Percentiles rank a stretch among this genome's conserved stretches.
Evolutionary conservation across 495 filamentous ascomycete species (phyloP).

Genomic region (Venustampulla echinocandica): DNA sequence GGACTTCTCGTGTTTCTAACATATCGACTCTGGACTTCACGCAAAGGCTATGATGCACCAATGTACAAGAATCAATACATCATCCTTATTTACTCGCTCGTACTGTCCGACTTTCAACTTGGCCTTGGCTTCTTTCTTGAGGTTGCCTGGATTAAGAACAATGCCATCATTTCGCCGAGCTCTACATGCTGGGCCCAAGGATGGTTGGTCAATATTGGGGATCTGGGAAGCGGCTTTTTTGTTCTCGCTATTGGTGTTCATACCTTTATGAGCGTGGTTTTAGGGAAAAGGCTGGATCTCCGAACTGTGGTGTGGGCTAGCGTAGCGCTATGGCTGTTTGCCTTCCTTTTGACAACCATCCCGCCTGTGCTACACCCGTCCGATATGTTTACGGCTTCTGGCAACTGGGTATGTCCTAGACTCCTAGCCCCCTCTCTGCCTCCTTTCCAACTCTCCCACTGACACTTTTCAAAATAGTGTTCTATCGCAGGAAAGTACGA

Average conservation of each 20-base stretch:
- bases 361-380: slow-evolving; percentile 38
- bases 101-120: slow-evolving; percentile 54
- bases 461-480: too few relatives aligned
- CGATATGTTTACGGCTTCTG: slow-evolving; percentile 40
- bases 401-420: slow-evolving; percentile 39
- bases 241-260: slow-evolving; percentile 51
- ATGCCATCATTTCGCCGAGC: slow-evolving; percentile 41
- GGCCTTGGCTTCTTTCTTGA: slow-evolving; percentile 49
- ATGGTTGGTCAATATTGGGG: slow-evolving; percentile 53
- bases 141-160: slow-evolving; percentile 43
- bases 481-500: slow-evolving; percentile 58
- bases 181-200: slow-evolving; percentile 51
- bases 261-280: slow-evolving; percentile 45
- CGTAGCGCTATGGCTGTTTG: slow-evolving; percentile 40
- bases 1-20: slow-evolving; percentile 37
- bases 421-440: not conserved
- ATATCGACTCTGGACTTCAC: slow-evolving; percentile 42
- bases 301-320: slow-evolving; percentile 34
- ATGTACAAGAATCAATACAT: slow-evolving; percentile 53
- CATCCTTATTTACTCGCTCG: slow-evolving; percentile 53
- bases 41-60: slow-evolving; percentile 31
- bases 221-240: slow-evolving; percentile 51
- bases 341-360: slow-evolving; percentile 41
- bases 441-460: too few relatives aligned
- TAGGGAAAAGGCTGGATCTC: slow-evolving; percentile 37